Conservation (phyloP, 768 basidiomycete species). For the Cystobasidium tubakii region DNA sequence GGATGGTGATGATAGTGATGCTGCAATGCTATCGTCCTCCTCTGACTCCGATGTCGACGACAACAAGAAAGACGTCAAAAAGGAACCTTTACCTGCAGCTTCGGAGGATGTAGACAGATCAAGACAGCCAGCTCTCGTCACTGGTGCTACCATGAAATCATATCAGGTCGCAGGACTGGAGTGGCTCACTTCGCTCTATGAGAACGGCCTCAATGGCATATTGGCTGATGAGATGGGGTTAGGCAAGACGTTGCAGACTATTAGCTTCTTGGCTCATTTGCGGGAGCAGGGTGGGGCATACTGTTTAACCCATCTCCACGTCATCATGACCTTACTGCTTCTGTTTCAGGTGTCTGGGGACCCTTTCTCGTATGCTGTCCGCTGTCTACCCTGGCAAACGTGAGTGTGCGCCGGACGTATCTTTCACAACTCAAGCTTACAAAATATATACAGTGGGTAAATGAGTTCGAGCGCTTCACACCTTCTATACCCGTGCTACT, state of each 20-base stretch:
- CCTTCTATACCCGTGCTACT: conserved; percentile 64
- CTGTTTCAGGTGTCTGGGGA: conserved; percentile 54
- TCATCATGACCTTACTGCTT: not conserved
- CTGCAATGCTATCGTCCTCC: not conserved
- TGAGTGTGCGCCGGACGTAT: conserved; percentile 8
- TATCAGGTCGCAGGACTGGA: conserved; percentile 92
- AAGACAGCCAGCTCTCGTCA: conserved; percentile 70
- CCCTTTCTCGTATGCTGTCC: conserved; percentile 89
- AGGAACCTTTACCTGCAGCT: not conserved
- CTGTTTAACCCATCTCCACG: no score
- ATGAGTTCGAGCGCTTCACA: conserved; percentile 25
- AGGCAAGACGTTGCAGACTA: conserved; percentile 81
- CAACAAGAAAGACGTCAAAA: conserved; percentile 23
- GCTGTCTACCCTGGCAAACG: conserved; percentile 64
- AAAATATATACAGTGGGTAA: conserved; percentile 43
- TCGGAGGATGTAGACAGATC: conserved; percentile 13
- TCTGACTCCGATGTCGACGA: conserved; percentile 16
- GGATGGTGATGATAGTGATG: conserved; percentile 4
- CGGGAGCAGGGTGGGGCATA: conserved; percentile 59
- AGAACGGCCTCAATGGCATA: conserved; percentile 39
- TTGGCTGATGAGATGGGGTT: conserved; percentile 47
- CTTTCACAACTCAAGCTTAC: conserved; percentile 50
- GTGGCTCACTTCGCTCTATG: conserved; percentile 54
- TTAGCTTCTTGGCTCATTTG: conserved; percentile 85
- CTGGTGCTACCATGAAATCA: conserved; percentile 75